A percentile compares a stretch with the other conserved stretches of the same genome.
Evolutionary conservation across 768 basidiomycete genomes (phyloP).

Genomic region (Pulveroboletus sp.): DNA sequence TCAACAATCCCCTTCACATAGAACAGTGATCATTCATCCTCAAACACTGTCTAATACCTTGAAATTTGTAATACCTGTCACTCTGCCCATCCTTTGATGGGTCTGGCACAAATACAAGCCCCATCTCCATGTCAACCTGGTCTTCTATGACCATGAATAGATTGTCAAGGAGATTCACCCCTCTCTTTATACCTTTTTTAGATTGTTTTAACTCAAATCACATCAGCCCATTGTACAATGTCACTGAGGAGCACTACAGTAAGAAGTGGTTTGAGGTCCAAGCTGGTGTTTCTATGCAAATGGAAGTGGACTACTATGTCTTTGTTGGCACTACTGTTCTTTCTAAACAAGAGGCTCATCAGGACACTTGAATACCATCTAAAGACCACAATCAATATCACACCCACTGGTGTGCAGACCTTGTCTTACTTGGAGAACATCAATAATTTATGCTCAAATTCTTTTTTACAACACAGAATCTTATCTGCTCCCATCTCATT

Average conservation of each 20-base stretch:
- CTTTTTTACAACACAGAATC: constrained; percentile 89
- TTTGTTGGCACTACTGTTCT: constrained; percentile 77
- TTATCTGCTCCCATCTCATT: constrained; percentile 62
- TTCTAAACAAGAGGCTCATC: constrained; percentile 5
- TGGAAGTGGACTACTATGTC: constrained; percentile 89
- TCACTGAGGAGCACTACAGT: constrained; percentile 60
- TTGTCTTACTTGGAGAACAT: constrained; percentile 70
- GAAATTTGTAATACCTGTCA: constrained; percentile 42
- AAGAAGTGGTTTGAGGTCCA: constrained; percentile 71
- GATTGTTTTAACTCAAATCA: constrained; percentile 71
- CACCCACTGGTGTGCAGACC: constrained; percentile 92
- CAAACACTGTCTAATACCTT: constrained; percentile 38
- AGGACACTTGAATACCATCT: constrained; percentile 25
- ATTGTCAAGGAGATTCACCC: constrained; percentile 66
- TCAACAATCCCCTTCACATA: not conserved
- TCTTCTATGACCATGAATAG: constrained; percentile 77
- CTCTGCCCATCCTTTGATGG: constrained; percentile 27
- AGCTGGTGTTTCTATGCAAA: constrained; percentile 71
- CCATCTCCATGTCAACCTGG: constrained; percentile 69
- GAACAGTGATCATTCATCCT: constrained; percentile 17
- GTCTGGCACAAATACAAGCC: constrained; percentile 65
- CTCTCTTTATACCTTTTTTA: constrained; percentile 56
- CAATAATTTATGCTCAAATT: constrained; percentile 91
- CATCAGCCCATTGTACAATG: constrained; percentile 65
- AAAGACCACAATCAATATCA: constrained; percentile 69